Evolutionary conservation across 352 stramenopile genomes (phyloP), one percentile per base, ranked within the genome.

Genomic region (Phytophthora sojae): DNA sequence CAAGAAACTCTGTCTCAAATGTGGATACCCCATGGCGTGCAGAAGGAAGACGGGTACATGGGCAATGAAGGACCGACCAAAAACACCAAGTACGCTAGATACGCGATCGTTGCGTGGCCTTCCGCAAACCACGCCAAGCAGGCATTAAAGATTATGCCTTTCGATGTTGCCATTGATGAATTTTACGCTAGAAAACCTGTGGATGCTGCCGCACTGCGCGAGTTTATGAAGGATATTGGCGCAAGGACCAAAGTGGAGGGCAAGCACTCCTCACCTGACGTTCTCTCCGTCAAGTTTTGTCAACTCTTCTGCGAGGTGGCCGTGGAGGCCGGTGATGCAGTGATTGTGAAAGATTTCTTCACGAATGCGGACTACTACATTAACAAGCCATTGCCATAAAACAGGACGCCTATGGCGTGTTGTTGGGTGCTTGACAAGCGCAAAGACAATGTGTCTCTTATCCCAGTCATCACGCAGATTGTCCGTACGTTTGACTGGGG

Each of bases 41-140:
- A 50, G 25, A 66, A 58, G 9, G 69, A 64, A 57, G 63, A 72
- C 39, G 69, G 69, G 4, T 60, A 56, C 15, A 39, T 39, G 15
- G 61, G 51, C n/a, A 67, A 67, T 21, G 37, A 67, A 37, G 35
- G 50, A 2, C 45, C 63, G 3, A 69, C 30, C 5, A 72, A 64
- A 61, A 69, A 23, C 15, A 76, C 69, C 15, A 67, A 35, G 42
- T 76, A 68, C 45, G 62, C 51, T 35, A 57, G 59, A 29, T 71
- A 62, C 29, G 69, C 49, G 12, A 35, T 76, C 14, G 44, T 72
- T 3, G 53, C 63, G 23, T 76, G 69, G 63, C 49, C 64, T 23
- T 45, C 44, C 3, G 39, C 8, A 4, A 45, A 39, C 51, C 35
- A 56, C 25, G n/a, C 17, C 3, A 12, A 52, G 19, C 9, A 29